Base-by-base conservation (phyloP, 257 asterid species). In the Asclepias syriaca region DNA sequence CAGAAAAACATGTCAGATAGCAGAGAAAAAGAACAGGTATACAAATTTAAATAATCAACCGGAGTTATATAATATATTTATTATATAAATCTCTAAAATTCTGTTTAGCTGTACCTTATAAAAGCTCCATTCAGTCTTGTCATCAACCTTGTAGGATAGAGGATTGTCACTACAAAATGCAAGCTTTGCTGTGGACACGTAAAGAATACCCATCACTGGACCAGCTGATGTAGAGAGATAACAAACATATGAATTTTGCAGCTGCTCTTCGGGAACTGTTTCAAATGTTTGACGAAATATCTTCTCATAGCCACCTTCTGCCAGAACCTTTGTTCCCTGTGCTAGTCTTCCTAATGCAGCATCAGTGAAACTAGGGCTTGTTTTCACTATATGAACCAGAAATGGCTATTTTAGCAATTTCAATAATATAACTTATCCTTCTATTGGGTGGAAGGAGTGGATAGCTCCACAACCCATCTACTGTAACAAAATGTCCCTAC, bases 271-370 rank as follows among this genome's bases (percentile, higher is more conserved):
- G 0, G 95, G 90, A 68, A 80, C 83, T 74, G 78, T 89, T 82
- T 88, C 97, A 78, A 94, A 94, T 43, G 97, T 88, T 82, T 91
- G 91, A 74, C 79, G 87, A 64, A 87, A 94, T 48, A 94, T 83
- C 74, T 94, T 91, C 77, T 91, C 99, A 65, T 94, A 91, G 40
- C 97, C 99, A 73, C 97, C 99, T 87, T 94, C 99, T 18, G 97
- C 86, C 78, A 94, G 81, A 77, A 89, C 85, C 84, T 87, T 94
- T 55, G 97, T 88, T 64, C 97, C 69, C 80, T 89, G 97, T 18
- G 97, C 93, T 74, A 94, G 87, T 79, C 87, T 91, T 60, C 96
- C 97, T 73, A 91, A 88, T 55, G 97, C 97, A 67, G 97, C 97
- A 81, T 94, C 99, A 73, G 96, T 79, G 61, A 94, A 16, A 77